phyloP scores from a whole-genome alignment of 2,329 filamentous ascomycete species.

The Teratosphaeria destructans region DNA sequence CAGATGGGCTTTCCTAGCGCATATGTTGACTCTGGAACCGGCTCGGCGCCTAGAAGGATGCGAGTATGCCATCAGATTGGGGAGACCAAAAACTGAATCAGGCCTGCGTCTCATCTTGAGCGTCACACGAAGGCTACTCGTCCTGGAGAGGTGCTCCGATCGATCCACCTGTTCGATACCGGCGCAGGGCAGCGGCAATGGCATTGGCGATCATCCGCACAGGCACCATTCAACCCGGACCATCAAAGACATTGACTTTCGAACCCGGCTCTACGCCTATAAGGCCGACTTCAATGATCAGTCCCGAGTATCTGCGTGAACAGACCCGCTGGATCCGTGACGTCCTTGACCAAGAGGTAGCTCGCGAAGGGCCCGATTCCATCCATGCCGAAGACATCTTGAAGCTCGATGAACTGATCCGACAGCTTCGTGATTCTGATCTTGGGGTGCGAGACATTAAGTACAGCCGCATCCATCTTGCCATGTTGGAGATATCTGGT shows the following conservation, averaged over 20 bases:
- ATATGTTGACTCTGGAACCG: background rate
- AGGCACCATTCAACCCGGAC: background rate
- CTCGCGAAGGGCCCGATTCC: constrained; percentile 34
- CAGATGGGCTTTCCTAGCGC: background rate
- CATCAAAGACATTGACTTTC: background rate
- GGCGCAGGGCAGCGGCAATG: background rate
- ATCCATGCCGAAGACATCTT: constrained; percentile 35
- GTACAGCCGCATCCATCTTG: constrained; percentile 37
- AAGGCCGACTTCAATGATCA: background rate
- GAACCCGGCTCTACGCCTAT: background rate
- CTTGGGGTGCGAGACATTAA: constrained; percentile 28
- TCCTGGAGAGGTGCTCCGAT: background rate
- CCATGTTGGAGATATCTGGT: constrained; percentile 33
- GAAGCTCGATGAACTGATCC: constrained; percentile 33
- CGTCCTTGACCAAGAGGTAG: constrained; percentile 35
- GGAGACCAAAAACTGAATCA: too few species aligned
- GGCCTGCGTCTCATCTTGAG: background rate
- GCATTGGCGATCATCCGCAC: background rate
- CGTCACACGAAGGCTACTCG: background rate
- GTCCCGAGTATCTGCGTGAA: constrained; percentile 24
- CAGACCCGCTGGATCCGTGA: constrained; percentile 38
- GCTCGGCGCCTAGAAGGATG: background rate
- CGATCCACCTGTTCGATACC: background rate
- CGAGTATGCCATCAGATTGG: background rate
- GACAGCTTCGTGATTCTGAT: constrained; percentile 14